Conservation (phyloP, 1,284 basidiomycete genomes). For the Malassezia cuniculi region DNA sequence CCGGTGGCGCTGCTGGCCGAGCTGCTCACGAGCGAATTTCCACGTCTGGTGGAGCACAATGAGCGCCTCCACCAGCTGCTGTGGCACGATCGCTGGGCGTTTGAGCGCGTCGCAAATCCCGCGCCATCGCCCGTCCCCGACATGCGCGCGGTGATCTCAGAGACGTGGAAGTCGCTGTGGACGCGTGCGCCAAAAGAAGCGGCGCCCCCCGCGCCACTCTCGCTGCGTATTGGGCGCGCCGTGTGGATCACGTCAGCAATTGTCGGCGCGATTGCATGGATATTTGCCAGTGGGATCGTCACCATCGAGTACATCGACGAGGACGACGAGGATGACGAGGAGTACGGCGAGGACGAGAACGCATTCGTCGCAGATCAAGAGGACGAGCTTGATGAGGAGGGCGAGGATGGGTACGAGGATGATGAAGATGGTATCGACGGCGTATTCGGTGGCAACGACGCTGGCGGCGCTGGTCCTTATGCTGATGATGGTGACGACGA, state of each 20-base stretch:
- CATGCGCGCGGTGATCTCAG: background rate
- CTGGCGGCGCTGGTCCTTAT: too few relatives aligned
- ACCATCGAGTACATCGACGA: slow-evolving; percentile 19
- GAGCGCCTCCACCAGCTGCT: slow-evolving; percentile 10
- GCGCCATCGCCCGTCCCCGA: slow-evolving; percentile 1
- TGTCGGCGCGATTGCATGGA: slow-evolving; percentile 24
- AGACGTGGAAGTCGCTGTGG: slow-evolving; percentile 15
- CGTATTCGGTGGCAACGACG: too few relatives aligned
- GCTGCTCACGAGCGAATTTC: slow-evolving; percentile 15
- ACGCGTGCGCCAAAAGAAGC: background rate
- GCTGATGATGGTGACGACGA: too few relatives aligned
- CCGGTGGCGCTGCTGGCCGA: slow-evolving; percentile 15
- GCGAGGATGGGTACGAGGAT: background rate
- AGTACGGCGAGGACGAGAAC: slow-evolving; percentile 1
- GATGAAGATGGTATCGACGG: too few relatives aligned
- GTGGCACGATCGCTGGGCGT: slow-evolving; percentile 13
- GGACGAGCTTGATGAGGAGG: background rate
- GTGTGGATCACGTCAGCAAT: slow-evolving; percentile 26
- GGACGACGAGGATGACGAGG: slow-evolving; percentile 3
- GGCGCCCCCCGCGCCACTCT: slow-evolving; percentile 1
- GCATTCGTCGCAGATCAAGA: too few relatives aligned
- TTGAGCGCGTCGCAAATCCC: slow-evolving; percentile 2
- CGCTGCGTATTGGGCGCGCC: slow-evolving; percentile 20
- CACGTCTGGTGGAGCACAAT: slow-evolving; percentile 13
- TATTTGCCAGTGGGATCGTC: slow-evolving; percentile 33